Base-by-base conservation (phyloP, 768 basidiomycete genomes). In the Chiua virens region DNA sequence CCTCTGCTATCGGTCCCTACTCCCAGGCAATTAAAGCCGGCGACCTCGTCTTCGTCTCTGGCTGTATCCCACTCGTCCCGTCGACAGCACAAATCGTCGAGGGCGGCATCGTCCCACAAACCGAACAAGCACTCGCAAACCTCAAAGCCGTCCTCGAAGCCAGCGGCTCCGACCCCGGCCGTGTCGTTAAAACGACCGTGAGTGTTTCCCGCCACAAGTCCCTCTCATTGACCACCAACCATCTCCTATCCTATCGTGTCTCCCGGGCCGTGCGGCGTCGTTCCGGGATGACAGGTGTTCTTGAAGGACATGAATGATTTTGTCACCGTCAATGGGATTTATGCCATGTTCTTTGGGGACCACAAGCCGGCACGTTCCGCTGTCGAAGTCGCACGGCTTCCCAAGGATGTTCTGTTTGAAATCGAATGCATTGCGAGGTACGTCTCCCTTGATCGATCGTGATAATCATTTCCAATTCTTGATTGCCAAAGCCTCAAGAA, bases 281-380 rank as follows among this genome's bases (percentile, higher is more conserved):
- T 25, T 10, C 20, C 21, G 23, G 2, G 18, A 13, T 17, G 22
- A 42, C 30, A 94, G 92, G 87, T 95, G 22, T 98, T 97, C 75
- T 71, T 98, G 67, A 92, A 96, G 70, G 75, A 81, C 55, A 95
- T 98, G 92, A 76, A 90, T 58, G 90, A 99, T 69, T 98, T 98
- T 65, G 83, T 64, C 4, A 73, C 79, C 36, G 83, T 97, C 61
- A 98, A 98, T 68, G 80, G 71, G 15, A 76, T 93, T 55, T 98
- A 97, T 68, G 80, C 81, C 32, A 75, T 81, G 48, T 87, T 90
- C 71, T 98, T 98, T 66, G 93, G 90, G 10, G 78, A 82, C 28
- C 90, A 95, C 74, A 94, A 90, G 70, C 96, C 97, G 42, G 94
- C 97, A 4, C 79, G 97, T 54, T 93, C 93, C 27, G 84, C 89